Base-by-base conservation (phyloP, 1,284 basidiomycete genomes). In the Wallemia ichthyophaga region DNA sequence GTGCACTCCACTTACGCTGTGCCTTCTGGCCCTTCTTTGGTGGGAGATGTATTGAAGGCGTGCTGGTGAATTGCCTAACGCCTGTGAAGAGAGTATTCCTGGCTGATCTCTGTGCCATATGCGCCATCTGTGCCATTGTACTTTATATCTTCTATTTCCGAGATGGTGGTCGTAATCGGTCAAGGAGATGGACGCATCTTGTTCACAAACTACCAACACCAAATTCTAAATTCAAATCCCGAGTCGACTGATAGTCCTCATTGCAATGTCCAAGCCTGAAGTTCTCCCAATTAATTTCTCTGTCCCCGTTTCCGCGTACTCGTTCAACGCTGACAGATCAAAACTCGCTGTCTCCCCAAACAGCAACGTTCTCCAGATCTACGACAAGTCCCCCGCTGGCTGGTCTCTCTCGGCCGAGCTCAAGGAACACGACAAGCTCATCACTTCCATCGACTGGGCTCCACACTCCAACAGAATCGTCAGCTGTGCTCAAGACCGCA, bases 361-460 rank as follows among this genome's bases (percentile, higher is more conserved):
- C 73, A 82, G 80, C 57, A 85, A 85, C 69, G 85, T 89, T 63
- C 83, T 83, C 2, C 81, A 84, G 69, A 85, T 98, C 68, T 85
- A 85, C 67, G 69, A 75, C 58, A 76, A 76, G 61, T 73, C 76
- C 59, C 79, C 78, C 2, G 78, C 80, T 25, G 64, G 65, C 61
- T 96, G 89, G 88, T 75, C 76, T 25, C 71, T 80, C 21, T 77
- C 78, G 15, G 83, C 88, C 65, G 85, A 81, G 0, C 77, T 99
- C 21, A 23, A 11, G 32, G 65, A 95, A 88, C 94, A 99, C 72
- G 94, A 99, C 75, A 98, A 98, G 73, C 74, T 83, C 63, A 85
- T 99, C 71, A 98, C 92, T 1, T 89, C 87, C 61, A 94, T 99
- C 70, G 92, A 96, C 71, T 99, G 94, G 94, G 94, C 92, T 1